Conservation (phyloP, 2,329 filamentous ascomycete species). For the Phaeosphaeriaceae sp. region DNA sequence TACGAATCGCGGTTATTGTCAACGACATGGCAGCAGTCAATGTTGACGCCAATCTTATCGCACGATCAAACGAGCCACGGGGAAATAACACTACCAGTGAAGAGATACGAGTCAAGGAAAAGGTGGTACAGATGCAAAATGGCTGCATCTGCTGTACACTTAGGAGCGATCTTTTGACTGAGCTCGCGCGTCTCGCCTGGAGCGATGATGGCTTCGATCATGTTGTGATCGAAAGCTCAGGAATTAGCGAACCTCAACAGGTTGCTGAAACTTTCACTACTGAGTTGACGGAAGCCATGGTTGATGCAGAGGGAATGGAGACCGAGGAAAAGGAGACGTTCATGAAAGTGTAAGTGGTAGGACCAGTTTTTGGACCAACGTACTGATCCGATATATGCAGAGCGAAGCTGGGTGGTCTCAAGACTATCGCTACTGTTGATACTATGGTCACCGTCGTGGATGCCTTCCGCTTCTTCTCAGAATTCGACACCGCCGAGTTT, state of each 20-base stretch:
- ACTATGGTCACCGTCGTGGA: conserved; percentile 77
- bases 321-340: conserved; percentile 55
- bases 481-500: conserved; percentile 74
- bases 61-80: conserved; percentile 51
- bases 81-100: conserved; percentile 11
- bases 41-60: conserved; percentile 69
- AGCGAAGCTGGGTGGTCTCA: conserved; percentile 63
- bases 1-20: conserved; percentile 74
- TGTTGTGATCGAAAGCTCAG: conserved; percentile 74
- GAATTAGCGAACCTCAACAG: conserved; percentile 76
- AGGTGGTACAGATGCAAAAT: conserved; percentile 73
- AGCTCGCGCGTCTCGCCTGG: conserved; percentile 70
- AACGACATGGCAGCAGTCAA: conserved; percentile 72
- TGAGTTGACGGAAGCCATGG: conserved; percentile 55
- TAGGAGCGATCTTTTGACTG: conserved; percentile 73
- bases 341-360: conserved; percentile 52
- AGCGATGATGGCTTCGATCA: conserved; percentile 69
- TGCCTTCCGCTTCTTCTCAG: conserved; percentile 74
- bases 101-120: conserved; percentile 66
- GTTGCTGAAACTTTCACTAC: conserved; percentile 76
- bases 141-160: conserved; percentile 79
- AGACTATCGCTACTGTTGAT: conserved; percentile 71
- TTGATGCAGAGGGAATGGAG: conserved; percentile 51
- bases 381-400: conserved; percentile 16
- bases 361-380: neutral